Evolutionary conservation across 1,284 basidiomycete species (phyloP), one percentile per base, ranked within the genome.

Genomic region (Moniliophthora roreri): DNA sequence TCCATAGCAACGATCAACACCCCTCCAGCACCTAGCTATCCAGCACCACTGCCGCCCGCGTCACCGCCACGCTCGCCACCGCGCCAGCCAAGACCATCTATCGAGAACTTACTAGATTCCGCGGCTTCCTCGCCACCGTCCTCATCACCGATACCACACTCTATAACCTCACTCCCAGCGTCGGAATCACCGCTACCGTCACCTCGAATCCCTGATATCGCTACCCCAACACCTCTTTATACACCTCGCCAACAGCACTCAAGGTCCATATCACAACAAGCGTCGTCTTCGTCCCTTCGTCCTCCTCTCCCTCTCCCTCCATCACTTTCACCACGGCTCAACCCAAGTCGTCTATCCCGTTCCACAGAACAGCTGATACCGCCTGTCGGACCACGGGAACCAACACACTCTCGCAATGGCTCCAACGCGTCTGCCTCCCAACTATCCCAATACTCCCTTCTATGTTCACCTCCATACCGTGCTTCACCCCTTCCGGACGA

Each of bases 21-120:
- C 23, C 69, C 69, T 34, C 69, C 69, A 35, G 53, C 59, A 40
- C 66, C 68, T 45, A 59, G 18, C 5, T 57, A 58, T 35, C 63
- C 65, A 36, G 61, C 67, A 3, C 70, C 69, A 13, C n/a, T 56
- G 21, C 66, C 69, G 7, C 67, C 66, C 10, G 23, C 32, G 4
- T 42, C 57, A 13, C 51, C 59, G 46, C 39, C 51, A 34, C 48
- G 55, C 44, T 49, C 53, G 8, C 48, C 58, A 21, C 54, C 52
- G 9, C 61, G 48, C 16, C 38, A 39, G 26, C 7, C 56, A 11
- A 16, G 24, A 26, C 54, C 50, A 6, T 59, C 56, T 9, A 50
- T 51, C 20, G 58, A 57, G 4, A 55, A 32, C 32, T 51, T 55
- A 21, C 26, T 57, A 16, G 50, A 56, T 24, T 16, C 48, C 1